Base-by-base conservation (phyloP, 106 monocot species). In the Amphibolis antarctica region DNA sequence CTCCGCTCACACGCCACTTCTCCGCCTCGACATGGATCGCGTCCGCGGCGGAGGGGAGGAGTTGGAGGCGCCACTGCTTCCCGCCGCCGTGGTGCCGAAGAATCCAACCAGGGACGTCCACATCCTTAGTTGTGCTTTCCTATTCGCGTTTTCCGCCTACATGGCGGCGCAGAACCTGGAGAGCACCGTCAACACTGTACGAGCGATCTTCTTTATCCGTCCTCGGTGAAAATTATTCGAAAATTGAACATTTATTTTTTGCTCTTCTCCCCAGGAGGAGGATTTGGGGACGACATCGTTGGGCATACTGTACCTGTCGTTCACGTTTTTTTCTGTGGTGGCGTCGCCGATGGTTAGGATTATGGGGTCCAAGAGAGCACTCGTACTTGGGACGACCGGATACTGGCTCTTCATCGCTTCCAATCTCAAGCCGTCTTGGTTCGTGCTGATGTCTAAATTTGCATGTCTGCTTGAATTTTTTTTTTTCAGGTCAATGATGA, bases 111-210 rank as follows among this genome's bases (percentile, higher is more conserved):
- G 69, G 42, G 90, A 98, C 53, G 71, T 82, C 21, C 84, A 86
- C 65, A 77, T 91, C 50, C 71, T 98, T 22, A 82, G 86, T 68
- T 65, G 67, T 3, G 81, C 90, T 12, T 98, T 98, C 74, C 61
- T 90, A 42, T 85, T 90, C 75, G 66, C 85, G 60, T 98, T 98
- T 86, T 98, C 90, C 10, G 96, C 96, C 23, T 90, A 86, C 54
- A 59, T 77, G 0, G 87, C 90, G 14, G 86, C 90, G 21, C 90
- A 98, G 86, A 98, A 98, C 59, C 70, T 98, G 17, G 78, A 98
- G 72, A 90, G 80, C 84, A 80, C 82, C 23, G 76, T 98, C 23
- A 98, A 90, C 71, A 82, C 83, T 26, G 90, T 90, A n/a, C n/a
- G 28, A 67, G 76, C 65, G 21, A n/a, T n/a, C n/a, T n/a, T n/a